These are phyloP conservation scores for Porogramme epimiltina DNA, from an alignment of 1,284 basidiomycete species.

Conservation along the genomic window DNA sequence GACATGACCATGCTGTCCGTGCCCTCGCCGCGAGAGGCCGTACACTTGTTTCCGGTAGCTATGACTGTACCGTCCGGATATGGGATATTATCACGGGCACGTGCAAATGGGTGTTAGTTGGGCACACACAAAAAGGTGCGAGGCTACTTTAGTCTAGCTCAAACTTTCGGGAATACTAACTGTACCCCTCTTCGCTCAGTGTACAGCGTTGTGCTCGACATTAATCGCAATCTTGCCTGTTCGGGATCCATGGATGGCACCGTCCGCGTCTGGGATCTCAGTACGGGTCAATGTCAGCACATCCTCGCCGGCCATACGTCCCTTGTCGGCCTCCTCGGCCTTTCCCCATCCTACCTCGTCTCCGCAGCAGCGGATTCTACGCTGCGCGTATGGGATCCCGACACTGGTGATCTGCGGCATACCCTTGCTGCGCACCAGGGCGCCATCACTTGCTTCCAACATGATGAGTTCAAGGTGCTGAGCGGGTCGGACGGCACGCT, in stretches of 20 bases:
- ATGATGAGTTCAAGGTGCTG: slow-evolving; percentile 94
- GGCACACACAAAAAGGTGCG: slow-evolving; percentile 90
- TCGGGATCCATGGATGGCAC: slow-evolving; percentile 97
- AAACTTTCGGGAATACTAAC: slow-evolving; percentile 1
- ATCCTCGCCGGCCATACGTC: slow-evolving; percentile 87
- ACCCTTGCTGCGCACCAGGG: slow-evolving; percentile 87
- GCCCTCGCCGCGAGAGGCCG: slow-evolving; percentile 89
- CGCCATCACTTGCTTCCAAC: slow-evolving; percentile 96
- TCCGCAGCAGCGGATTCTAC: slow-evolving; percentile 95
- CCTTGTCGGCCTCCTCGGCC: slow-evolving; percentile 82
- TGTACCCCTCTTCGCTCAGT: slow-evolving; percentile 47
- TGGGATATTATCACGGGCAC: slow-evolving; percentile 93
- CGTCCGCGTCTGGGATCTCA: slow-evolving; percentile 89
- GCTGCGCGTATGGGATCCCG: slow-evolving; percentile 90
- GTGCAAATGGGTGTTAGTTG: slow-evolving; percentile 79
- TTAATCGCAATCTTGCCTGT: slow-evolving; percentile 82
- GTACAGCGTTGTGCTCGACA: slow-evolving; percentile 89
- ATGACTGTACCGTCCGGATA: slow-evolving; percentile 90
- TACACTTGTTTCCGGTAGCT: slow-evolving; percentile 92
- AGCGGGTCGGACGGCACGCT: slow-evolving; percentile 94
- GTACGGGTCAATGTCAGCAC: slow-evolving; percentile 78
- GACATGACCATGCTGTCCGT: slow-evolving; percentile 89
- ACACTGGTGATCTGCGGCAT: slow-evolving; percentile 76
- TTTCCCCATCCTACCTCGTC: slow-evolving; percentile 88
- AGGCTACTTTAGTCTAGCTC: neutral